A percentile compares a stretch with the other conserved stretches of the same genome.
phyloP scores from a whole-genome alignment of 1,284 basidiomycete genomes.

The Porodaedalea pini region DNA sequence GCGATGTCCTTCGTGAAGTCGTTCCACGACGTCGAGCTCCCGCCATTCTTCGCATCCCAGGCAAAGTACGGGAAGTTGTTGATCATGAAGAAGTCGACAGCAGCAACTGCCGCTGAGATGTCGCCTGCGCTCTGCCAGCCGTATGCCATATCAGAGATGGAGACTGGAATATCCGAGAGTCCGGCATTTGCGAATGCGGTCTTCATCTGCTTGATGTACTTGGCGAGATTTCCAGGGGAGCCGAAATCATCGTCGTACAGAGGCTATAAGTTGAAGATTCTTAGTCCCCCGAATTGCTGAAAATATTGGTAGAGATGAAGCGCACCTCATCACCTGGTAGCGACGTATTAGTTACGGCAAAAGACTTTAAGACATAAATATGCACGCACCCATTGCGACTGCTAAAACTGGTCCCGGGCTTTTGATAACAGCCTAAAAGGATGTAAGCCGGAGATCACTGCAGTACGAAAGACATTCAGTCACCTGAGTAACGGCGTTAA shows the following conservation, averaged over 20 bases:
- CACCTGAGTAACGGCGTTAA: slow-evolving; percentile 13
- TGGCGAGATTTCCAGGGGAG: slow-evolving; percentile 9
- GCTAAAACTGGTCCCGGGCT: slow-evolving; percentile 13
- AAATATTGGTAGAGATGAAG: neutral
- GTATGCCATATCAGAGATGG: slow-evolving; percentile 19
- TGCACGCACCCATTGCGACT: slow-evolving; percentile 8
- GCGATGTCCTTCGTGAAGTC: slow-evolving; percentile 12
- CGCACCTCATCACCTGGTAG: neutral
- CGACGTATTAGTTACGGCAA: neutral
- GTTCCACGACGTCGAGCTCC: slow-evolving; percentile 11
- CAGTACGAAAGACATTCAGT: neutral
- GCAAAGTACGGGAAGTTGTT: slow-evolving; percentile 20
- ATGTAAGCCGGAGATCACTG: neutral
- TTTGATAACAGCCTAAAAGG: slow-evolving; percentile 11
- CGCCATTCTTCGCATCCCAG: slow-evolving; percentile 10
- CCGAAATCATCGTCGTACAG: slow-evolving; percentile 17
- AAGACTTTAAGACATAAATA: neutral
- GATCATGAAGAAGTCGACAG: slow-evolving; percentile 21
- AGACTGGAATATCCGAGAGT: slow-evolving; percentile 15
- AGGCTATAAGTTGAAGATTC: neutral
- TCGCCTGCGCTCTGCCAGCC: slow-evolving; percentile 16
- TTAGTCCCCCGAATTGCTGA: neutral
- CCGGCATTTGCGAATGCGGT: slow-evolving; percentile 11
- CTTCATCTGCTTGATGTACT: slow-evolving; percentile 13
- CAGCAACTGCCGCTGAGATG: slow-evolving; percentile 1